Evolutionary conservation across 352 stramenopile species (phyloP), one percentile per base, ranked within the genome.

Genomic region (Blastocystis sp.): DNA sequence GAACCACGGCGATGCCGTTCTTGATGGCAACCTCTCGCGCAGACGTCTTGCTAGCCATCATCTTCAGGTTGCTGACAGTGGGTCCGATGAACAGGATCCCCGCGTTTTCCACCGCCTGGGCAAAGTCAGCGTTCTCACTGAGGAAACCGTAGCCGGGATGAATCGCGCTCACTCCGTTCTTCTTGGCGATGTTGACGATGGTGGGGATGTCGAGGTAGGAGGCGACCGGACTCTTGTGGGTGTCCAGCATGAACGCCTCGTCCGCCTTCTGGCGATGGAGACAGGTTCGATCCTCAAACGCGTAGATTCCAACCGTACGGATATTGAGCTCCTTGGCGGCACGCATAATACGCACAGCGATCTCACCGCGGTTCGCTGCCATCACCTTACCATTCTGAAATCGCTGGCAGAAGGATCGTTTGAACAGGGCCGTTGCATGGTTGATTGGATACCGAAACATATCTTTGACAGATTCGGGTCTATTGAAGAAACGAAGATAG

Each of bases 81-180:
- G 95, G 95, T 36, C 95, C 95, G 9, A 98, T 91, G 87, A 98
- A 98, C 40, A 91, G 94, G 76, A 98, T 95, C 44, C 92, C 92
- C 65, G 93, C 91, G 67, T 96, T 91, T 42, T 89, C 91, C 88
- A 94, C 97, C 40, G 91, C 87, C 87, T 96, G 87, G 21, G 93
- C 94, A 89, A 98, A 98, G 21, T 92, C 90, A 21, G 95, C 91
- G 87, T 96, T 97, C 88, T 98, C 95, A 44, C 90, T 95, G 14
- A 98, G 90, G 87, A 98, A 98, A 16, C 96, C 96, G 90, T 99
- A 98, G 29, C 94, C 94, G 6, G 95, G 95, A 90, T 98, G 95
- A 75, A 98, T 96, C 44, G 94, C 94, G 87, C 97, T 91, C 42
- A 96, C 93, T 65, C 92, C 89, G 87, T 96, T 95, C 56, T 93